These are phyloP conservation scores for Trichophaea hybrida DNA, from an alignment of 2,329 filamentous ascomycete genomes.

Conservation along the genomic window DNA sequence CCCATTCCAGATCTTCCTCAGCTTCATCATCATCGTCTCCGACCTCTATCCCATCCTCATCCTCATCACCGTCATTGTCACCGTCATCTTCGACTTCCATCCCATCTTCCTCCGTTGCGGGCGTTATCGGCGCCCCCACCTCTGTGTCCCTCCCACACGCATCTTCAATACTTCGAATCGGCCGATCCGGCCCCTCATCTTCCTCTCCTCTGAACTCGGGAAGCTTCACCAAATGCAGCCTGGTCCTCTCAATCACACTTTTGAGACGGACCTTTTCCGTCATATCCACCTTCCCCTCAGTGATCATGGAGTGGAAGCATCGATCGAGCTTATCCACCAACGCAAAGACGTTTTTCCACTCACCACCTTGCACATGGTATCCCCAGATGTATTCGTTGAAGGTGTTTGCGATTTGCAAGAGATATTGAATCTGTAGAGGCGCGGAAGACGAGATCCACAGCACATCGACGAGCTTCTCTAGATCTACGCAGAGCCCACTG, in stretches of 20 bases:
- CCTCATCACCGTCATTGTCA: background rate
- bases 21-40: constrained; percentile 5
- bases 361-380: constrained; percentile 9
- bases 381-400: constrained; percentile 23
- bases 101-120: background rate
- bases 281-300: constrained; percentile 11
- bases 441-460: constrained; percentile 22
- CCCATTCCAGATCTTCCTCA: constrained; percentile 12
- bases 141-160: background rate
- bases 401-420: constrained; percentile 20
- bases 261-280: constrained; percentile 23
- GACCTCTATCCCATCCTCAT: constrained; percentile 2
- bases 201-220: constrained; percentile 3
- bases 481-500: constrained; percentile 1
- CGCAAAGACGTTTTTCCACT: constrained; percentile 4
- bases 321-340: constrained; percentile 18
- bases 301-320: constrained; percentile 21
- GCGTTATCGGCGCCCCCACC: background rate
- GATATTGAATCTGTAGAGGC: constrained; percentile 17
- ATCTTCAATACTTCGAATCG: background rate
- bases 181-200: background rate
- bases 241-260: constrained; percentile 19
- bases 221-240: constrained; percentile 19
- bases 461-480: constrained; percentile 21
- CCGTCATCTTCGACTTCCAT: background rate